phyloP scores from a whole-genome alignment of 805 yeast genomes.

The Scheffersomyces amazonensis region DNA sequence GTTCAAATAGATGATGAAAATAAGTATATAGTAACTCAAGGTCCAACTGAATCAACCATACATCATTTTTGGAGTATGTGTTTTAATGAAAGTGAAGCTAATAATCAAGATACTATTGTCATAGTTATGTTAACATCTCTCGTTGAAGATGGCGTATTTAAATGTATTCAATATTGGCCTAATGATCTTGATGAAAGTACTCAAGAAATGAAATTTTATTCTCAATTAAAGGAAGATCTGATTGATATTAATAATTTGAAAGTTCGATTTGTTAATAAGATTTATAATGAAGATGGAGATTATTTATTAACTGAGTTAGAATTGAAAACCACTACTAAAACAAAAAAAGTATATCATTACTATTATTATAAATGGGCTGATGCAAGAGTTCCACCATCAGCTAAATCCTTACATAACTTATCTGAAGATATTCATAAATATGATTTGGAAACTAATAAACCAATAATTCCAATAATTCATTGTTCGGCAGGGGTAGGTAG shows the following conservation, averaged over 20 bases:
- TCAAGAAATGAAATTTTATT: constrained; percentile 15
- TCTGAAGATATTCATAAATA: constrained; percentile 16
- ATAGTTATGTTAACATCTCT: constrained; percentile 53
- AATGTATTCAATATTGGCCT: constrained; percentile 46
- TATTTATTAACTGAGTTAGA: constrained; percentile 24
- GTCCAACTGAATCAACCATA: constrained; percentile 44
- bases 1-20: constrained; percentile 13
- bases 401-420: constrained; percentile 25
- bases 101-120: constrained; percentile 21
- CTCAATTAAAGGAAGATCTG: constrained; percentile 14
- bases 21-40: constrained; percentile 70
- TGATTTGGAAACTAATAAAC: neutral
- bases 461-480: constrained; percentile 29
- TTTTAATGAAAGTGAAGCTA: constrained; percentile 26
- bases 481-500: constrained; percentile 52
- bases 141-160: constrained; percentile 33
- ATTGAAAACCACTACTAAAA: constrained; percentile 13
- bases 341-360: constrained; percentile 34
- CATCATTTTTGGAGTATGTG: constrained; percentile 51
- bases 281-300: constrained; percentile 12
- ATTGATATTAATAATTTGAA: constrained; percentile 16
- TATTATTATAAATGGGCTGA: constrained; percentile 47
- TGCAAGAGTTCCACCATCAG: constrained; percentile 34
- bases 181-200: constrained; percentile 5
- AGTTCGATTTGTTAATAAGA: constrained; percentile 4